phyloP scores from a whole-genome alignment of 2,329 filamentous ascomycete species.

The Verticillium klebahnii region DNA sequence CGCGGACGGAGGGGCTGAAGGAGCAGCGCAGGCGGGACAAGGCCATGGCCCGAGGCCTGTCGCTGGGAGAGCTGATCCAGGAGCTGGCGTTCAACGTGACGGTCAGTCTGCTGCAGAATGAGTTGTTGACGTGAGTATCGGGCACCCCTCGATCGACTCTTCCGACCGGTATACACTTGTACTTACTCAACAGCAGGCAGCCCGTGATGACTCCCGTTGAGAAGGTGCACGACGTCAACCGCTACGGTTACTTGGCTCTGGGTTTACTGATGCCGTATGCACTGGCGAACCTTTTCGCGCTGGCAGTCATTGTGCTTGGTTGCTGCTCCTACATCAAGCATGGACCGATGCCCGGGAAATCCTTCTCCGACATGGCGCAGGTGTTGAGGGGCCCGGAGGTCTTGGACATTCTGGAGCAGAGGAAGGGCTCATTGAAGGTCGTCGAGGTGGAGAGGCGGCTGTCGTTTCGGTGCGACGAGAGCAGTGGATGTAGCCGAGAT shows the following conservation, averaged over 20 bases:
- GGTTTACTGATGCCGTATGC: conserved; percentile 3
- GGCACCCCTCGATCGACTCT: background rate
- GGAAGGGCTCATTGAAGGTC: background rate
- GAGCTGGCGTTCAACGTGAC: conserved; percentile 5
- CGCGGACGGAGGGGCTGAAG: background rate
- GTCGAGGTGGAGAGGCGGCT: background rate
- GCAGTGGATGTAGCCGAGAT: too few species aligned
- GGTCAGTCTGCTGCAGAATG: conserved; percentile 5
- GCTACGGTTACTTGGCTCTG: conserved; percentile 1
- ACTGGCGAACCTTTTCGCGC: background rate
- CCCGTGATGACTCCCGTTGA: background rate
- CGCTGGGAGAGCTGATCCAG: conserved; percentile 1
- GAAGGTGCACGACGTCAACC: conserved; percentile 3
- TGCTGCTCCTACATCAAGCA: background rate
- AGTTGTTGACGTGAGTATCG: conserved; percentile 2
- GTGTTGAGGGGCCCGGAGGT: background rate
- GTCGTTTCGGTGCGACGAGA: background rate
- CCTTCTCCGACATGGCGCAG: conserved; percentile 1
- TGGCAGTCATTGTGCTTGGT: background rate
- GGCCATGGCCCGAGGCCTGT: background rate
- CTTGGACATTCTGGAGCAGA: background rate
- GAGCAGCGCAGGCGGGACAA: conserved; percentile 4
- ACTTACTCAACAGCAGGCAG: background rate
- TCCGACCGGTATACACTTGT: background rate
- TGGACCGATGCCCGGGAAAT: background rate